These are phyloP conservation scores for Mucor irregularis DNA, from an alignment of 371 early-diverging fungal species.

Conservation along the genomic window DNA sequence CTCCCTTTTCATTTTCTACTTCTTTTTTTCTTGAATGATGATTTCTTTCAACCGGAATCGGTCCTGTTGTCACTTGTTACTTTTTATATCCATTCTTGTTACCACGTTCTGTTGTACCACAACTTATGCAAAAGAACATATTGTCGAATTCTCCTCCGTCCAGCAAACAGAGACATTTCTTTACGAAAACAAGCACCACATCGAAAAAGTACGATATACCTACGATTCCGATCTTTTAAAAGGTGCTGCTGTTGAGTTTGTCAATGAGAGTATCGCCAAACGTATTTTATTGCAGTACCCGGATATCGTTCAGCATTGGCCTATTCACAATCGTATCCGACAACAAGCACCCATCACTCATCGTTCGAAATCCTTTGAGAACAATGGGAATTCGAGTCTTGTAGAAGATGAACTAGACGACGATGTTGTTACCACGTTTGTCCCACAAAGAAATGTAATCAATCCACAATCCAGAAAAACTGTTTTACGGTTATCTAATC, in stretches of 20 bases:
- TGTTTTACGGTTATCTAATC: not conserved
- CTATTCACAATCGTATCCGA: constrained; percentile 25
- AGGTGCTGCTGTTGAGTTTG: constrained; percentile 33
- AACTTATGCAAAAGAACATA: constrained; percentile 7
- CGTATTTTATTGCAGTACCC: constrained; percentile 6
- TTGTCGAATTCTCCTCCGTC: constrained; percentile 12
- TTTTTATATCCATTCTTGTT: constrained; percentile 1
- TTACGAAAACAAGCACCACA: not conserved
- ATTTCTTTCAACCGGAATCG: too few species aligned
- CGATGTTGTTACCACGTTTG: not conserved
- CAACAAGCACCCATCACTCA: constrained; percentile 11
- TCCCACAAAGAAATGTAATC: constrained; percentile 13
- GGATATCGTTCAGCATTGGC: constrained; percentile 29
- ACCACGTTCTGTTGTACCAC: not conserved
- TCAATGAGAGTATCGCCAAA: constrained; percentile 13
- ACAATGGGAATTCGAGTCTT: too few species aligned
- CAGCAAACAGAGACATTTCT: constrained; percentile 1
- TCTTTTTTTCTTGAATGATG: not conserved
- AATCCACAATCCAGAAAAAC: not conserved
- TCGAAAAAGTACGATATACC: constrained; percentile 18
- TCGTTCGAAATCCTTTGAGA: too few species aligned
- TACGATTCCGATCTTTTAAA: constrained; percentile 32
- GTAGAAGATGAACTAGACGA: not conserved
- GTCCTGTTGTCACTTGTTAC: too few species aligned
- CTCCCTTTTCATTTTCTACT: too few species aligned